phyloP scores from a whole-genome alignment of 345 rosid species.

The Euphorbia pulcherrima region DNA sequence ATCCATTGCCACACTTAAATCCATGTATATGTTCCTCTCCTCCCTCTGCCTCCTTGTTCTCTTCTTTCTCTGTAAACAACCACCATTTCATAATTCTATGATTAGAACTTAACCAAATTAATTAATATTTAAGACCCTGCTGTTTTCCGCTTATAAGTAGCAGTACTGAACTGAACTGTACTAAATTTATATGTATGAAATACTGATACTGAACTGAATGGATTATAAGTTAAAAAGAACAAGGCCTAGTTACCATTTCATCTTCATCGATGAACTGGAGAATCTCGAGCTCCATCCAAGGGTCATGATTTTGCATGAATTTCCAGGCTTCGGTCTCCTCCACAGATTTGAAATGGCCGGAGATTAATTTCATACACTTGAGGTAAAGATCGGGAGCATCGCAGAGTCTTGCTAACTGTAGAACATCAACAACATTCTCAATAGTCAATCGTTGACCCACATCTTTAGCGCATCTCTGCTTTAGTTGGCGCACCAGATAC shows the following conservation, averaged over 20 bases:
- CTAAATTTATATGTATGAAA: too few species aligned
- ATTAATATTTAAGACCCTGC: too few species aligned
- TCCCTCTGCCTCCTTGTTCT: constrained; percentile 43
- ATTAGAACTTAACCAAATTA: background rate
- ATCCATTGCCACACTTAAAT: constrained; percentile 79
- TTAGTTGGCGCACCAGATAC: constrained; percentile 60
- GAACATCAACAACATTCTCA: constrained; percentile 73
- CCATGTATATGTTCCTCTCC: constrained; percentile 55
- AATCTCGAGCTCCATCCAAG: constrained; percentile 66
- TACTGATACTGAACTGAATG: too few species aligned
- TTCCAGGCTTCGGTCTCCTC: constrained; percentile 75
- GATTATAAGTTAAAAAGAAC: too few species aligned
- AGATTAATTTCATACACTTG: constrained; percentile 52
- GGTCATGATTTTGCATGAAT: constrained; percentile 70
- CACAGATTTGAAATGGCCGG: constrained; percentile 46
- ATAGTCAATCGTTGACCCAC: constrained; percentile 43
- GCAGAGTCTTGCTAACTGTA: constrained; percentile 74
- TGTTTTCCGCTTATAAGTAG: too few species aligned
- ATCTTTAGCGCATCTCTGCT: constrained; percentile 53
- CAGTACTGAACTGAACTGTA: too few species aligned
- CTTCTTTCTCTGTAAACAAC: constrained; percentile 57
- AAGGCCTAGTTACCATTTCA: constrained; percentile 71
- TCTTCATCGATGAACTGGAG: constrained; percentile 75
- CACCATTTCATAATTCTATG: background rate
- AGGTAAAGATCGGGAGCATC: constrained; percentile 69